A percentile compares a stretch with the other conserved stretches of the same genome.
phyloP scores from a whole-genome alignment of 495 filamentous ascomycete species.

The Evernia prunastri region DNA sequence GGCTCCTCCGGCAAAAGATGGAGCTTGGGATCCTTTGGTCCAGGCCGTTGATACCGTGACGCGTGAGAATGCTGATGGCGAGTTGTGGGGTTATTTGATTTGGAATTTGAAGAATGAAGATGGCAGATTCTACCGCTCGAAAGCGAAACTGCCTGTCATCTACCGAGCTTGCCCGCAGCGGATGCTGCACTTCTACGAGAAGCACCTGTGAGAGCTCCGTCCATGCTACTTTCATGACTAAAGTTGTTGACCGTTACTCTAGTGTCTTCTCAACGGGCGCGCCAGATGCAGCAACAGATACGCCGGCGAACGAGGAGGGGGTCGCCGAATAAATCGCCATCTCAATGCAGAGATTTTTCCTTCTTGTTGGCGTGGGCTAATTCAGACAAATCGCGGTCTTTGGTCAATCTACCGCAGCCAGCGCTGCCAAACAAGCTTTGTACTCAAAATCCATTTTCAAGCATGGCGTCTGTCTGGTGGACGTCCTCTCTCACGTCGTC shows the following conservation, averaged over 20 bases:
- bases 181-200: slow-evolving; percentile 35
- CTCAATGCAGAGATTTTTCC: neutral
- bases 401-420: neutral
- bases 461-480: neutral
- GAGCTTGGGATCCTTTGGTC: slow-evolving; percentile 52
- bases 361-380: neutral
- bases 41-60: slow-evolving; percentile 51
- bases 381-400: neutral
- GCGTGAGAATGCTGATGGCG: slow-evolving; percentile 37
- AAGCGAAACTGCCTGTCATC: slow-evolving; percentile 23
- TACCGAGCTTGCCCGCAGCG: slow-evolving; percentile 26
- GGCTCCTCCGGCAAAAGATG: slow-evolving; percentile 24
- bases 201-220: slow-evolving; percentile 23
- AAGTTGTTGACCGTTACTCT: neutral
- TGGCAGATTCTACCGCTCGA: slow-evolving; percentile 26
- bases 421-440: neutral
- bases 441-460: neutral
- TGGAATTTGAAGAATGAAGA: slow-evolving; percentile 46
- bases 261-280: slow-evolving; percentile 22
- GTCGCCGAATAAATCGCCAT: neutral
- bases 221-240: too few relatives aligned
- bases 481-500: neutral
- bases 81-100: slow-evolving; percentile 45
- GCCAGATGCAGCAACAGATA: slow-evolving; percentile 8
- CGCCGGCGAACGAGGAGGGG: slow-evolving; percentile 2